Conservation (phyloP, 2,329 filamentous ascomycete species). For the Colletotrichum plurivorum region DNA sequence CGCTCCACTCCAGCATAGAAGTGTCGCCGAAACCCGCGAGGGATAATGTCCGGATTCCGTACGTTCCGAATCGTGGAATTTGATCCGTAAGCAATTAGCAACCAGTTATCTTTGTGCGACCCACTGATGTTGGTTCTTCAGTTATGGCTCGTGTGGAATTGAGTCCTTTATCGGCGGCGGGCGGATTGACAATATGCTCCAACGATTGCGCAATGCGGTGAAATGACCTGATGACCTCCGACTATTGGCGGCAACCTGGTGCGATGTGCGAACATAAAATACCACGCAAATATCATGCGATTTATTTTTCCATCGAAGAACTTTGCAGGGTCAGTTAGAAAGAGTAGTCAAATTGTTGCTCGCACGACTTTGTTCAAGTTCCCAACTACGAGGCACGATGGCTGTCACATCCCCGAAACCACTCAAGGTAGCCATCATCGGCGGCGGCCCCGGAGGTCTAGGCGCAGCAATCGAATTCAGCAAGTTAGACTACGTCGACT, state of each 20-base stretch:
- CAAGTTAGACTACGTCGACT: slow-evolving; percentile 48
- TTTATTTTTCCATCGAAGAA: background rate
- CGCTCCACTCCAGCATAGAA: too few species aligned
- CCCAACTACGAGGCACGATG: background rate
- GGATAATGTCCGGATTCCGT: background rate
- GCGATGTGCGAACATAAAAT: slow-evolving; percentile 18
- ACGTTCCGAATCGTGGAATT: background rate
- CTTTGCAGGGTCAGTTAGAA: too few species aligned
- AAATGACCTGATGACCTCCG: slow-evolving; percentile 16
- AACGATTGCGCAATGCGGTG: slow-evolving; percentile 28
- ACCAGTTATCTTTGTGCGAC: background rate
- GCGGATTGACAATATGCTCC: slow-evolving; percentile 34
- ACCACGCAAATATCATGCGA: background rate
- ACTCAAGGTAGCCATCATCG: slow-evolving; percentile 45
- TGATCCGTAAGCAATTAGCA: background rate
- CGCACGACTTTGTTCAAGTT: too few species aligned
- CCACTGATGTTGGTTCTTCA: background rate
- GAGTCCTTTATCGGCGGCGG: slow-evolving; percentile 27
- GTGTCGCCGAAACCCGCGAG: too few species aligned
- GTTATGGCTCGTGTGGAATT: background rate
- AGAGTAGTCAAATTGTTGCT: background rate
- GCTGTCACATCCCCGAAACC: background rate
- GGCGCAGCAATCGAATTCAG: slow-evolving; percentile 51
- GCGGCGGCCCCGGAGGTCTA: slow-evolving; percentile 46
- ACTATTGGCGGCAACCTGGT: slow-evolving; percentile 4